Percentiles rank a stretch among this genome's conserved stretches.
phyloP scores from a whole-genome alignment of 148 eudicot species.

The Fagopyrum homotropicum region DNA sequence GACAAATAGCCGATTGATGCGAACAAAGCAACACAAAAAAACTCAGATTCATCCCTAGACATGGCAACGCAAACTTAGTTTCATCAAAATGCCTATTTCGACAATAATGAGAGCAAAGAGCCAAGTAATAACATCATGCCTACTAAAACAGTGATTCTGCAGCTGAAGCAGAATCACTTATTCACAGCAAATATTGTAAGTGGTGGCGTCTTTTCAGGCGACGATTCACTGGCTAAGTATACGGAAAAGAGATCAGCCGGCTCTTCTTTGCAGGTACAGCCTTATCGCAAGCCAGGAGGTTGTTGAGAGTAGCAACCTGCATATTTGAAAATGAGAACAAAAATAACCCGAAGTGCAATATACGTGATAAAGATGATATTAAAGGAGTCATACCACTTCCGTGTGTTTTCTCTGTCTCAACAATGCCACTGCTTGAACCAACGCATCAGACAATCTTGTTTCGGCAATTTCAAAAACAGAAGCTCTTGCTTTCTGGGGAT shows the following conservation, averaged over 20 bases:
- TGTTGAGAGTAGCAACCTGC: constrained; percentile 71
- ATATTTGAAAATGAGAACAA: background rate
- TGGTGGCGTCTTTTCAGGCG: constrained; percentile 57
- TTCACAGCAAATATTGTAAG: constrained; percentile 63
- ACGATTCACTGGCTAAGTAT: constrained; percentile 50
- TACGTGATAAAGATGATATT: background rate
- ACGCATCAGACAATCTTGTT: constrained; percentile 56
- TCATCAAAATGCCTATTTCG: background rate
- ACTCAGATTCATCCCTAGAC: background rate
- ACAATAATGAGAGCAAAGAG: background rate
- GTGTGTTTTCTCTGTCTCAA: constrained; percentile 72
- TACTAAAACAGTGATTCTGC: background rate
- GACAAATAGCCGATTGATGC: background rate
- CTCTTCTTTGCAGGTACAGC: constrained; percentile 81
- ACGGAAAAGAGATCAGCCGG: constrained; percentile 56
- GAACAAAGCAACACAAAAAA: background rate
- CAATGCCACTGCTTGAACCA: constrained; percentile 74
- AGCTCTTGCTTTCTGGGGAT: constrained; percentile 59
- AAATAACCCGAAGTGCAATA: background rate
- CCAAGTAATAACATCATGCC: background rate
- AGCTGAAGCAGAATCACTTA: constrained; percentile 31
- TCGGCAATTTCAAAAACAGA: constrained; percentile 71
- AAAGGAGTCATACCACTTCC: constrained; percentile 61
- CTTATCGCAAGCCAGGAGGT: constrained; percentile 89
- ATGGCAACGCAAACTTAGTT: background rate